A percentile compares a stretch with the other conserved stretches of the same genome.
These are phyloP conservation scores for Gnaphalium uliginosum DNA, from an alignment of 129 eudicot genomes.

Conservation along the genomic window DNA sequence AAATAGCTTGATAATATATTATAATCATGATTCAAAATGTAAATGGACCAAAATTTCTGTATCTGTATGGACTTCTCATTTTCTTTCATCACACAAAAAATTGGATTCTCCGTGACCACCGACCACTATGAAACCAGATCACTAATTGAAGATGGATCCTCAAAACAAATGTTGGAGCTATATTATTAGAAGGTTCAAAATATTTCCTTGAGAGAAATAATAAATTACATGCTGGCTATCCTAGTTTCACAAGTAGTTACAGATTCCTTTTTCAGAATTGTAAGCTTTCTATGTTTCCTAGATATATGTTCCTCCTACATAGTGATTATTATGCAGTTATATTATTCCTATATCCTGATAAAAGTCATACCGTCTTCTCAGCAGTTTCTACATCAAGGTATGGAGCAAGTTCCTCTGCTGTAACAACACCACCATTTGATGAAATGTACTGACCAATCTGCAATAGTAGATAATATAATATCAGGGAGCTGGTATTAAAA, in stretches of 20 bases:
- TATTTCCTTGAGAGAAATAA: not conserved
- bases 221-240: not conserved
- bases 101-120: too few species aligned
- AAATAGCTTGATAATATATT: not conserved
- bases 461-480: constrained; percentile 20
- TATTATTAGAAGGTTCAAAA: not conserved
- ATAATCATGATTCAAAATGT: constrained; percentile 9
- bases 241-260: not conserved
- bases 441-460: constrained; percentile 89
- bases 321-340: not conserved
- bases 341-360: constrained; percentile 8
- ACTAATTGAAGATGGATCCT: not conserved
- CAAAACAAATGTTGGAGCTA: not conserved
- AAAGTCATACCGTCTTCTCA: constrained; percentile 50
- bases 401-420: constrained; percentile 99
- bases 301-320: constrained; percentile 2
- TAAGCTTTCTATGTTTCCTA: constrained; percentile 1
- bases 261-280: constrained; percentile 9
- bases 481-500: not conserved
- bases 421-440: constrained; percentile 88
- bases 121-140: not conserved
- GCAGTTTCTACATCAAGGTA: constrained; percentile 82
- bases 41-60: constrained; percentile 14
- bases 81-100: not conserved
- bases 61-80: constrained; percentile 5